A percentile compares a stretch with the other conserved stretches of the same genome.
Conservation (phyloP, 805 yeast species). For the Kurtzmaniella fragi region DNA sequence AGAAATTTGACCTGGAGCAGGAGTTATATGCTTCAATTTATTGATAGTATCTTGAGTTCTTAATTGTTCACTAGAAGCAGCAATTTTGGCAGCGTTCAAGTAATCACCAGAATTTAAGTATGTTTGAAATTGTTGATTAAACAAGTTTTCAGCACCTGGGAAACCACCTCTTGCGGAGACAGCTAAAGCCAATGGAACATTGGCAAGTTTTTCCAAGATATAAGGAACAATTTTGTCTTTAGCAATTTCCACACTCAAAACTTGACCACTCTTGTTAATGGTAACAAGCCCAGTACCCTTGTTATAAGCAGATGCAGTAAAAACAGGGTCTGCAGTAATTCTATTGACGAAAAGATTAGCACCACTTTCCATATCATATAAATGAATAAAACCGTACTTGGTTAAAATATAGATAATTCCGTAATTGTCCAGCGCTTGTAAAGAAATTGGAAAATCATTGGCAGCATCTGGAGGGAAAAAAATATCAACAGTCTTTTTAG, state of each 20-base stretch:
- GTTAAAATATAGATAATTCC: constrained; percentile 89
- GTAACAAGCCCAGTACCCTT: constrained; percentile 81
- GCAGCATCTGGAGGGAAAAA: constrained; percentile 96
- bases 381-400: constrained; percentile 92
- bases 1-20: constrained; percentile 91
- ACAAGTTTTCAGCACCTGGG: constrained; percentile 94
- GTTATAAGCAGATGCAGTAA: constrained; percentile 76
- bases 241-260: constrained; percentile 84
- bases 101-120: constrained; percentile 82
- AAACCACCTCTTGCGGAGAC: constrained; percentile 94
- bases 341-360: constrained; percentile 91
- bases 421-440: constrained; percentile 77
- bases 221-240: constrained; percentile 84
- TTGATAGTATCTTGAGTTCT: constrained; percentile 93
- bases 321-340: constrained; percentile 92
- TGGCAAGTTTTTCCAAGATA: constrained; percentile 77
- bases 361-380: constrained; percentile 92
- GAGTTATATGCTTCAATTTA: constrained; percentile 83
- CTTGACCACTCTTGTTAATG: constrained; percentile 93
- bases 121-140: constrained; percentile 86
- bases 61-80: constrained; percentile 89
- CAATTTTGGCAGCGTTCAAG: constrained; percentile 90
- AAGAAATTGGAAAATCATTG: constrained; percentile 93
- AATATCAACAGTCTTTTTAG: constrained; percentile 85
- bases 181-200: constrained; percentile 79